Evolutionary conservation across 176 grass and related monocot species (phyloP).

Genomic region (Musa troglodytarum): DNA sequence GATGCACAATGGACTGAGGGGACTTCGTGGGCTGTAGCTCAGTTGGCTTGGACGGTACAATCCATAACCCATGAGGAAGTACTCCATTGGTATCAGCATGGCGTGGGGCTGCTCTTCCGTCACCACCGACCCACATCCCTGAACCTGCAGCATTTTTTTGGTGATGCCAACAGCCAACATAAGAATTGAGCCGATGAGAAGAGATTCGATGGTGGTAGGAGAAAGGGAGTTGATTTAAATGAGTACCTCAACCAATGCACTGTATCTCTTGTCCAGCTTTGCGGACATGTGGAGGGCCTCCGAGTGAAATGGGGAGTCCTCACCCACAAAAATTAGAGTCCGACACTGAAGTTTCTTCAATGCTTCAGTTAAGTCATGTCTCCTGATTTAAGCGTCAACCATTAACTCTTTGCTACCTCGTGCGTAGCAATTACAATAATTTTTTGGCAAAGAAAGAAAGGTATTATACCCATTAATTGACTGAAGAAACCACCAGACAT

Average conservation of each 20-base stretch:
- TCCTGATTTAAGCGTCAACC: conserved; percentile 38
- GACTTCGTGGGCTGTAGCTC: conserved; percentile 65
- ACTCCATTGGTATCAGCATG: conserved; percentile 93
- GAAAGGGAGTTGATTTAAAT: neutral
- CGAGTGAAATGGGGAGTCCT: conserved; percentile 67
- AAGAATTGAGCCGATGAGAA: too few species aligned
- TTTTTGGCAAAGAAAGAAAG: conserved; percentile 6
- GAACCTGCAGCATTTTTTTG: conserved; percentile 42
- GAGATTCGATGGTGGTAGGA: neutral
- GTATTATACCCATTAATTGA: conserved; percentile 59
- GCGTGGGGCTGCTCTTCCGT: conserved; percentile 92
- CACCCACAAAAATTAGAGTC: conserved; percentile 80
- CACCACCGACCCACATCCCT: conserved; percentile 75
- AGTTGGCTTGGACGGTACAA: conserved; percentile 65
- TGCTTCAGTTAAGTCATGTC: conserved; percentile 74
- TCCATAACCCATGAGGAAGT: conserved; percentile 91
- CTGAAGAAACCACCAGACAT: conserved; percentile 83
- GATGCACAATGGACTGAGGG: conserved; percentile 74
- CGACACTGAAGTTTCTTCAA: conserved; percentile 78
- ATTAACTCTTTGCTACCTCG: neutral
- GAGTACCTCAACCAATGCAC: conserved; percentile 87
- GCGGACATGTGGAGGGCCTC: conserved; percentile 87
- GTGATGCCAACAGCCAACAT: neutral
- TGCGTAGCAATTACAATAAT: conserved; percentile 7
- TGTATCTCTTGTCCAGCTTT: conserved; percentile 80